Evolutionary conservation across 2,329 filamentous ascomycete genomes (phyloP), one percentile per base, ranked within the genome.

Genomic region (Neophaeococcomyces mojaviensis): DNA sequence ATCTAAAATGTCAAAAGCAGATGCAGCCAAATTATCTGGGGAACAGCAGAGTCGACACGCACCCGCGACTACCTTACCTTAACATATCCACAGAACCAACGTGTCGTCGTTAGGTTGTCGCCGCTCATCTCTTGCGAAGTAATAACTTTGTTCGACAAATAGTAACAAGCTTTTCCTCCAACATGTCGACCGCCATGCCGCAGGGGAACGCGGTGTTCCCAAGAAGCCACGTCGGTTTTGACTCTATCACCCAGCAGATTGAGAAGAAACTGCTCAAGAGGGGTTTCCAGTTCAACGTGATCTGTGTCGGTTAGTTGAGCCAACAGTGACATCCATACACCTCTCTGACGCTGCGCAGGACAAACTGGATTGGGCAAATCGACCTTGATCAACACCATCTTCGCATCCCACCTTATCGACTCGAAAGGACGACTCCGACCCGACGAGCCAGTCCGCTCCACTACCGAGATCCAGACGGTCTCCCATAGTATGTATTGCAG

Each of bases 231-330:
- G 92, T 98, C 70, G 92, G 92, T 81, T 98, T 98, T 77, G 92
- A 98, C 77, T 96, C 88, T 77, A 98, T 98, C 78, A 98, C 92
- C 61, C 88, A 84, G 59, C 92, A 98, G 78, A 98, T 98, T 62
- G 92, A 98, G 83, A 86, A 87, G 76, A 98, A 98, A 84, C 84
- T 97, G 67, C 71, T 98, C 74, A 98, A 98, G 81, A 88, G 92
- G 73, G 92, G 92, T 62, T 98, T 98, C 73, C 92, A 98, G 73
- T 98, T 98, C 82, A 98, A 98, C 69, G 85, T 97, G 65, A 97
- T 97, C 71, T 96, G 89, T 69, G 92, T 97, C 68, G 92, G 92
- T 97, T 78, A 68, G 90, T 83, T 28, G 53, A 44, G 24, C 28
- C 6, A 22, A 3, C n/a, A 30, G 32, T 19, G 32, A 20, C 24